Base-by-base conservation (phyloP, 2,329 filamentous ascomycete species). In the Fusarium decemcellulare region DNA sequence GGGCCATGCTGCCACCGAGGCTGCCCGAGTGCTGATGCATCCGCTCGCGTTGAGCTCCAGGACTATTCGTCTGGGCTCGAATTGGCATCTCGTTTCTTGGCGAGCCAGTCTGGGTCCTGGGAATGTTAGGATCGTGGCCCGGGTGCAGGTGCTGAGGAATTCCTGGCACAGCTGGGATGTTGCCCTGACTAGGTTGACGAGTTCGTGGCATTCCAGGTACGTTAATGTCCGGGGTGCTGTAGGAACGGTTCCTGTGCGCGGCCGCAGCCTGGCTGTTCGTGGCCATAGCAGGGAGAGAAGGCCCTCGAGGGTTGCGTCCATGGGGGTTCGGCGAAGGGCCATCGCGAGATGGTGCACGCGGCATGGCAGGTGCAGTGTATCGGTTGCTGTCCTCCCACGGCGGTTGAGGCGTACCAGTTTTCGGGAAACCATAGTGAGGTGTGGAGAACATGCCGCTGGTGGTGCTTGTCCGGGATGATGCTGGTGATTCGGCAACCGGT, bases 161-260 rank as follows among this genome's bases (percentile, higher is more conserved):
- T 7, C 92, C 92, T 8, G 92, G 92, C 12, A 95, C 92, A 11
- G 88, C 89, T 6, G 92, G 92, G 7, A 94, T 87, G 63, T 82
- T 78, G 72, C 78, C 84, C 80, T 80, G 84, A 78, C 83, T 86
- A 77, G 80, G 85, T 79, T 88, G 87, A 68, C 85, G 83, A 56
- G 83, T 84, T 68, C 90, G 85, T 76, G 86, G 84, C 51, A 86
- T 86, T 68, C 87, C 86, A 56, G 90, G 88, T 56, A 88, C 91
- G 70, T 97, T 93, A 73, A 97, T 97, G 78, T 98, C 95, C 8
- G 96, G 95, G 68, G 95, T 98, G 82, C 95, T 98, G 76, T 97
- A 97, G 39, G 95, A 97, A 69, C 96, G 89, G 81, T 93, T 91
- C 71, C 94, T 88, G 76, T 92, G 90, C 77, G 91, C 68, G 8